Evolutionary conservation across 306 rosid genomes (phyloP).

Genomic region (Erythrophleum fordii): DNA sequence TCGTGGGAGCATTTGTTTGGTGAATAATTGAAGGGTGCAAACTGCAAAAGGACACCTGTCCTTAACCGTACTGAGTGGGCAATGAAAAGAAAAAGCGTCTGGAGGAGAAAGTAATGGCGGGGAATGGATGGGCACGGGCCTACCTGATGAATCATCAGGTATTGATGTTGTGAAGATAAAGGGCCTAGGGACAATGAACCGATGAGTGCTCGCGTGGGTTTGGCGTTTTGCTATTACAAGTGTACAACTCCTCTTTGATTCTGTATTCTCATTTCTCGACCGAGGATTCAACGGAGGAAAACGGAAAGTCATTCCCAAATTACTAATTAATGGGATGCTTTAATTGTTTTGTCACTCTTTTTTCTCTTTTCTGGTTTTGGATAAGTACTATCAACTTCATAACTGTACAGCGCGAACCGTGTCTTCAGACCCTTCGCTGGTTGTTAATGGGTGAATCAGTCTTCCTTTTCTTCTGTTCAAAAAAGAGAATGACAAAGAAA

Average conservation of each 20-base stretch:
- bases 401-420: no score
- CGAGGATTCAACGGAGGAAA: no score
- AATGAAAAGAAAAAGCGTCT: conserved; percentile 10
- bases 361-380: no score
- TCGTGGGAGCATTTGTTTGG: no score
- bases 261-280: background rate
- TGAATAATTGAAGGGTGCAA: conserved; percentile 22
- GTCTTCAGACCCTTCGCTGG: background rate
- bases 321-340: no score
- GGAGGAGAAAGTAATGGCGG: conserved; percentile 21
- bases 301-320: no score
- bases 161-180: conserved; percentile 5
- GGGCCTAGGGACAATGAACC: conserved; percentile 42
- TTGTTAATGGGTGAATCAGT: conserved; percentile 23
- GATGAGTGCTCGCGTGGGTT: conserved; percentile 48
- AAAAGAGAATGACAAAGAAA: conserved; percentile 32
- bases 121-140: background rate
- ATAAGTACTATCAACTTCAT: no score
- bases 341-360: no score
- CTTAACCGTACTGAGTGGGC: conserved; percentile 52
- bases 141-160: background rate
- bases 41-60: conserved; percentile 48
- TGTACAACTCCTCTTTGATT: background rate
- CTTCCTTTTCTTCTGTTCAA: conserved; percentile 35
- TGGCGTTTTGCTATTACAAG: conserved; percentile 27